Percentiles rank a stretch among this genome's conserved stretches.
phyloP scores from a whole-genome alignment of 1,139 yeast genomes.

The Yamadazyma trypodendri region DNA sequence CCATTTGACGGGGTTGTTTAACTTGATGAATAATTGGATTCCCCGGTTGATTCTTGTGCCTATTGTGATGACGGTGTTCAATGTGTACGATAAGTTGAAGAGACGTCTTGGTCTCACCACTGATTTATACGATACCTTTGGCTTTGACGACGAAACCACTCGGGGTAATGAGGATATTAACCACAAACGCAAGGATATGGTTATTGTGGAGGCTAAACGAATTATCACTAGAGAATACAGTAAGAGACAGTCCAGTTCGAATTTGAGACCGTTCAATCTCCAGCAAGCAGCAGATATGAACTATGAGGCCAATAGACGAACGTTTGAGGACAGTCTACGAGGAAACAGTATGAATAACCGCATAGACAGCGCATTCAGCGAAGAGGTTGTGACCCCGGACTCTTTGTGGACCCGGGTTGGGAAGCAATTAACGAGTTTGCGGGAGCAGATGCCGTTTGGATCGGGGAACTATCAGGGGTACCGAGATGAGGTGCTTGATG shows the following conservation, averaged over 20 bases:
- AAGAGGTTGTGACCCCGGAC: background rate
- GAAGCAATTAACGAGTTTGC: conserved; percentile 24
- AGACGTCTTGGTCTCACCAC: conserved; percentile 42
- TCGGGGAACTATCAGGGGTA: conserved; percentile 8
- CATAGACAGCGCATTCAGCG: background rate
- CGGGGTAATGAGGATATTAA: conserved; percentile 13
- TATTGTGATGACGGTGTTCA: conserved; percentile 58
- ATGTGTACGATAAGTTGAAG: conserved; percentile 66
- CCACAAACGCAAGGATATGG: conserved; percentile 33
- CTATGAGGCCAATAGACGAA: conserved; percentile 30
- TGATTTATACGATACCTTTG: conserved; percentile 59
- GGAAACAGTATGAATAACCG: too few species aligned
- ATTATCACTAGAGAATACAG: conserved; percentile 36
- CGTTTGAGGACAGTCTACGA: conserved; percentile 18
- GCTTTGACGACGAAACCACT: conserved; percentile 45
- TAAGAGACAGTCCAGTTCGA: conserved; percentile 23
- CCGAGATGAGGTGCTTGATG: conserved; percentile 16
- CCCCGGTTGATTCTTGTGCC: conserved; percentile 76
- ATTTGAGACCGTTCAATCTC: conserved; percentile 28
- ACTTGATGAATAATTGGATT: conserved; percentile 67
- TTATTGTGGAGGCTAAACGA: conserved; percentile 45
- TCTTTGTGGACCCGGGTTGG: conserved; percentile 25
- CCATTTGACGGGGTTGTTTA: conserved; percentile 73
- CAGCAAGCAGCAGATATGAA: conserved; percentile 30
- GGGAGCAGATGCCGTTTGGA: conserved; percentile 19